Conservation (phyloP, 2,329 filamentous ascomycete species). For the Chalaropsis thielavioides region DNA sequence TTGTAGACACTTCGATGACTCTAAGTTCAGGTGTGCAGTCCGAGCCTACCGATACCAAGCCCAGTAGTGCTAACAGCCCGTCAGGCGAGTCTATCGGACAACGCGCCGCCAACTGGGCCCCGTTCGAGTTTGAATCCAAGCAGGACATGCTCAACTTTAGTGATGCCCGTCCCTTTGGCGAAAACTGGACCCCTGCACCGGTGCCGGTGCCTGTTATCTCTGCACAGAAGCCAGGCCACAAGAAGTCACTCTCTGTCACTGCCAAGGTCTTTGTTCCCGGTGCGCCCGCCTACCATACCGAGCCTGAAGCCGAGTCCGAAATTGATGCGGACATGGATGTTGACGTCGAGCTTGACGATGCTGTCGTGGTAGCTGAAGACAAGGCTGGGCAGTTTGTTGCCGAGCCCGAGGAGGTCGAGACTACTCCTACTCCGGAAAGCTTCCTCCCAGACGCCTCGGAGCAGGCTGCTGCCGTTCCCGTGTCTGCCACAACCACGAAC, state of each 20-base stretch:
- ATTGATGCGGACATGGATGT: slow-evolving; percentile 18
- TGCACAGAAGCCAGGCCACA: slow-evolving; percentile 21
- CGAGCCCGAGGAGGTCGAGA: slow-evolving; percentile 7
- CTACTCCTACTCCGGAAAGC: slow-evolving; percentile 17
- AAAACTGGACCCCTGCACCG: slow-evolving; percentile 32
- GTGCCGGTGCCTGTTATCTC: background rate
- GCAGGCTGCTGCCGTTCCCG: slow-evolving; percentile 13
- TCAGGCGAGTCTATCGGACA: slow-evolving; percentile 39
- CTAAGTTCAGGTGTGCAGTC: slow-evolving; percentile 37
- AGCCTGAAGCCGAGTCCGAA: slow-evolving; percentile 19
- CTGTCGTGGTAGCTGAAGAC: background rate
- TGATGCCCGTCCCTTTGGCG: slow-evolving; percentile 36
- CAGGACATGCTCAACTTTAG: slow-evolving; percentile 37
- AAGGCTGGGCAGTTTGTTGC: background rate
- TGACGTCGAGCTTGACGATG: slow-evolving; percentile 11
- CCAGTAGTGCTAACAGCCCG: slow-evolving; percentile 36
- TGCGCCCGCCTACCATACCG: slow-evolving; percentile 23
- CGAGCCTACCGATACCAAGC: slow-evolving; percentile 40
- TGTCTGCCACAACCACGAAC: slow-evolving; percentile 5
- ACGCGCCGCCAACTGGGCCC: slow-evolving; percentile 38
- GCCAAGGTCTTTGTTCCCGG: slow-evolving; percentile 53
- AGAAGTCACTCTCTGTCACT: slow-evolving; percentile 52
- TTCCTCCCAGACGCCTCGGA: slow-evolving; percentile 14
- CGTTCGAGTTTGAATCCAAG: slow-evolving; percentile 44
- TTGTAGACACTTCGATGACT: slow-evolving; percentile 33